Conservation (phyloP, 2,329 filamentous ascomycete genomes). For the Alternaria sp. region DNA sequence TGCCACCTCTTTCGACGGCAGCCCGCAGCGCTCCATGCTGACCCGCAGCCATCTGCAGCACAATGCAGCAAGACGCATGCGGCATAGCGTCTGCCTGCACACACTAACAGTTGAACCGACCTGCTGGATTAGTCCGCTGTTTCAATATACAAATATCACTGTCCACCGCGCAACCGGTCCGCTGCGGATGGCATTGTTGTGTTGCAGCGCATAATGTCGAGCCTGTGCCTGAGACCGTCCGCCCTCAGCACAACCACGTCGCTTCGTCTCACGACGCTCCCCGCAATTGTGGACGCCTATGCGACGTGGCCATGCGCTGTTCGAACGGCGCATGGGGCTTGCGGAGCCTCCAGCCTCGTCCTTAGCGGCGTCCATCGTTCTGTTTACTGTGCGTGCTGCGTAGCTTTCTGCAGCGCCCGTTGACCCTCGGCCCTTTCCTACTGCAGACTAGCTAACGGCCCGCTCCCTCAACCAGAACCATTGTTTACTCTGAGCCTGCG, state of each 20-base stretch:
- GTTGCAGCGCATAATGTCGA: conserved; percentile 4
- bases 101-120: background rate
- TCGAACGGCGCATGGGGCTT: conserved; percentile 4
- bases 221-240: background rate
- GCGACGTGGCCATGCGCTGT: background rate
- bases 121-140: background rate
- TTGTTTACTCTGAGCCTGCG: background rate
- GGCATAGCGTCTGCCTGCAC: conserved; percentile 3
- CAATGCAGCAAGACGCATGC: background rate
- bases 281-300: background rate
- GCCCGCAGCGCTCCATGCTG: conserved; percentile 3
- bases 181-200: background rate
- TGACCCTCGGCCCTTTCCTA: conserved; percentile 1
- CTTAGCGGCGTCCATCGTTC: background rate
- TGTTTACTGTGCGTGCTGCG: background rate
- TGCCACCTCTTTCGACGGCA: background rate
- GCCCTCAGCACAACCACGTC: background rate
- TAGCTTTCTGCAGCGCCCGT: background rate
- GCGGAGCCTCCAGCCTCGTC: background rate
- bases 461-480: conserved; percentile 6
- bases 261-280: conserved; percentile 1
- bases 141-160: background rate
- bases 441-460: conserved; percentile 10
- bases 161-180: background rate
- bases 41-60: conserved; percentile 1